A percentile compares a stretch with the other conserved stretches of the same genome.
Evolutionary conservation across 2,329 filamentous ascomycete genomes (phyloP).

Genomic region (Penicillium sp.): DNA sequence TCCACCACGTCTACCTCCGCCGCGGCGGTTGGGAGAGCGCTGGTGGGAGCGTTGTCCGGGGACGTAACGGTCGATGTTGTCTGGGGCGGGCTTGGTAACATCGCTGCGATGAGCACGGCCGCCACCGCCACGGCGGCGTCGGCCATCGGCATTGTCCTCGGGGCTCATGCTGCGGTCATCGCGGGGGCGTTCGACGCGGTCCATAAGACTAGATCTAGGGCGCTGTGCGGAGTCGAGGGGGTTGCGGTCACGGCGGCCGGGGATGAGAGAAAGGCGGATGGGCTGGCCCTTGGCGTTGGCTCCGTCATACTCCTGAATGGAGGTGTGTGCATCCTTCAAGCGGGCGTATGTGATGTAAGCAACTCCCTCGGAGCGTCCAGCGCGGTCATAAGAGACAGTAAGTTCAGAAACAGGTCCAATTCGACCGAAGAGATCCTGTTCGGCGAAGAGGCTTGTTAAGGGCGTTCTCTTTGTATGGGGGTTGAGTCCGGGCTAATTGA

Average conservation of each 20-base stretch:
- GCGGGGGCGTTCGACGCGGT: conserved; percentile 55
- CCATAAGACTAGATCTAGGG: conserved; percentile 63
- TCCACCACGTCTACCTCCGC: conserved; percentile 51
- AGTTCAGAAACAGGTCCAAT: conserved; percentile 72
- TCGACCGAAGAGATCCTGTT: conserved; percentile 73
- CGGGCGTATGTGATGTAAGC: conserved; percentile 80
- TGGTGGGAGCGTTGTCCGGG: conserved; percentile 56
- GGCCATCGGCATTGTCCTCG: conserved; percentile 35
- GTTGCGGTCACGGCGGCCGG: conserved; percentile 47
- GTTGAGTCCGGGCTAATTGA: background rate
- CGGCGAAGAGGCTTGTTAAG: background rate
- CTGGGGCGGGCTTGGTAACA: conserved; percentile 57
- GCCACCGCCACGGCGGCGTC: conserved; percentile 43
- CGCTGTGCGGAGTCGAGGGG: conserved; percentile 53
- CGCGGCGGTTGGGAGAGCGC: conserved; percentile 43
- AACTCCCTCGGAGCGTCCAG: conserved; percentile 80
- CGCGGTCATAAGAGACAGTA: conserved; percentile 78
- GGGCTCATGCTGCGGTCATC: conserved; percentile 46
- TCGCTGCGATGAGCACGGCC: conserved; percentile 54
- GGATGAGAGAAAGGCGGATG: conserved; percentile 69
- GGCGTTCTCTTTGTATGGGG: background rate
- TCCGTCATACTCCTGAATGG: conserved; percentile 78
- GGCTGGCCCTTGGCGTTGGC: conserved; percentile 89
- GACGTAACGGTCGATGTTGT: conserved; percentile 76
- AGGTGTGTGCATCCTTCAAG: conserved; percentile 68